Conservation (phyloP, 2,329 filamentous ascomycete species). For the Botrytis sinoallii region DNA sequence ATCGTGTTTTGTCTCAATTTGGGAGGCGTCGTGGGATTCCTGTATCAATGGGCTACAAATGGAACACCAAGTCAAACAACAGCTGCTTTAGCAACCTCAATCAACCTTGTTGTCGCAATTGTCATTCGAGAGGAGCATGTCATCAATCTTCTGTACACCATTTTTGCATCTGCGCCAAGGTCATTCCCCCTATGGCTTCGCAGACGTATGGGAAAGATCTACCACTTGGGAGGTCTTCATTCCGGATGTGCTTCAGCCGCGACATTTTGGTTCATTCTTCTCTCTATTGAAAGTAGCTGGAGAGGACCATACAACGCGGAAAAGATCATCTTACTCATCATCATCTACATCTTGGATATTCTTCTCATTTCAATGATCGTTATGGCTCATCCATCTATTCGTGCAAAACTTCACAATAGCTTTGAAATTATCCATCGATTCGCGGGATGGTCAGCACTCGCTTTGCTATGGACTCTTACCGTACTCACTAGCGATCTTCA, state of each 20-base stretch:
- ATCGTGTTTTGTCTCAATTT: conserved; percentile 51
- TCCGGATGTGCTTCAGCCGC: conserved; percentile 49
- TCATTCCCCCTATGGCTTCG: conserved; percentile 49
- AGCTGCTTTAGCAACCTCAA: conserved; percentile 20
- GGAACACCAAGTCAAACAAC: conserved; percentile 6
- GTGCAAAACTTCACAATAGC: conserved; percentile 60
- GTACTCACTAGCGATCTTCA: conserved; percentile 51
- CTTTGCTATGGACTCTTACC: conserved; percentile 62
- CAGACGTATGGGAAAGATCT: conserved; percentile 47
- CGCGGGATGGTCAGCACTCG: conserved; percentile 65
- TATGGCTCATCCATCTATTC: conserved; percentile 62
- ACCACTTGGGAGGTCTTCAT: conserved; percentile 54
- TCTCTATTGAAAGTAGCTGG: conserved; percentile 38
- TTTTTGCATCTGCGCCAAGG: conserved; percentile 46
- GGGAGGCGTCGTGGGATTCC: conserved; percentile 39
- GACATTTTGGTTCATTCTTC: conserved; percentile 46
- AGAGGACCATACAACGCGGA: conserved; percentile 39
- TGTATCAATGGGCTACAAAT: conserved; percentile 25
- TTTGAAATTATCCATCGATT: conserved; percentile 73
- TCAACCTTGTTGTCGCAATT: conserved; percentile 44
- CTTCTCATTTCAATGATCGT: conserved; percentile 58
- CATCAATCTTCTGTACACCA: conserved; percentile 49
- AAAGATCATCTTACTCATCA: conserved; percentile 44
- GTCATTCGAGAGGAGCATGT: conserved; percentile 53
- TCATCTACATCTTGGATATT: conserved; percentile 56